Percentiles rank a stretch among this genome's conserved stretches.
Conservation (phyloP, 192 early-diverging fungal species). For the Phlyctochytrium bullatum region DNA sequence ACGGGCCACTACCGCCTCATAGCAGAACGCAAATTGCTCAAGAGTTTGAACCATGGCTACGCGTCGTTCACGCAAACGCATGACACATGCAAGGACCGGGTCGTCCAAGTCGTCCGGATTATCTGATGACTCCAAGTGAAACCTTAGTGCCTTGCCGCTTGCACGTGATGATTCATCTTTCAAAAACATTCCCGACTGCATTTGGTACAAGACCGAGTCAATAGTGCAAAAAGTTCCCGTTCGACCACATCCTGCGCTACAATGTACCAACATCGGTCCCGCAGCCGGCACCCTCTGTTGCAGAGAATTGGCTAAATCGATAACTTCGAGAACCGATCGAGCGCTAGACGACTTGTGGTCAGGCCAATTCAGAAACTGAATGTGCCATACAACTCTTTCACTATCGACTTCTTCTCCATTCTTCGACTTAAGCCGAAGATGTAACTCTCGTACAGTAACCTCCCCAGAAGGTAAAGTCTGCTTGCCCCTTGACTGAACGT, state of each 20-base stretch:
- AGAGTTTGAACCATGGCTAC: constrained; percentile 55
- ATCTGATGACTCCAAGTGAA: neutral
- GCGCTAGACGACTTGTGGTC: constrained; percentile 64
- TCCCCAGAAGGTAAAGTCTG: constrained; percentile 21
- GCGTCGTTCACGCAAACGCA: constrained; percentile 42
- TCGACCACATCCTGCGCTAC: constrained; percentile 56
- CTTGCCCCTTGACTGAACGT: constrained; percentile 32
- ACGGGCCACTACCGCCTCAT: constrained; percentile 51
- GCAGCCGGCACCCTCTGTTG: constrained; percentile 18
- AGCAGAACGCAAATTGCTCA: constrained; percentile 57
- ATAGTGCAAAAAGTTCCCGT: constrained; percentile 56
- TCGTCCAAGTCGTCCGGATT: constrained; percentile 23
- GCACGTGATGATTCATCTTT: neutral
- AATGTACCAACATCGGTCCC: constrained; percentile 57
- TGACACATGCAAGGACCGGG: constrained; percentile 35
- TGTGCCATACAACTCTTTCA: constrained; percentile 57
- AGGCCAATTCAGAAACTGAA: constrained; percentile 80
- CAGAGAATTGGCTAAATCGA: constrained; percentile 43
- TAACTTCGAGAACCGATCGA: constrained; percentile 31
- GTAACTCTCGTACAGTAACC: constrained; percentile 26
- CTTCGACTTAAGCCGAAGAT: neutral
- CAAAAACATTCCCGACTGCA: constrained; percentile 20
- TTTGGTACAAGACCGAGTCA: constrained; percentile 34
- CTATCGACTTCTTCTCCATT: constrained; percentile 14
- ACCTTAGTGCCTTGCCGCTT: neutral